phyloP scores from a whole-genome alignment of 768 basidiomycete genomes.

The Tylopilus vinaceipallidus region DNA sequence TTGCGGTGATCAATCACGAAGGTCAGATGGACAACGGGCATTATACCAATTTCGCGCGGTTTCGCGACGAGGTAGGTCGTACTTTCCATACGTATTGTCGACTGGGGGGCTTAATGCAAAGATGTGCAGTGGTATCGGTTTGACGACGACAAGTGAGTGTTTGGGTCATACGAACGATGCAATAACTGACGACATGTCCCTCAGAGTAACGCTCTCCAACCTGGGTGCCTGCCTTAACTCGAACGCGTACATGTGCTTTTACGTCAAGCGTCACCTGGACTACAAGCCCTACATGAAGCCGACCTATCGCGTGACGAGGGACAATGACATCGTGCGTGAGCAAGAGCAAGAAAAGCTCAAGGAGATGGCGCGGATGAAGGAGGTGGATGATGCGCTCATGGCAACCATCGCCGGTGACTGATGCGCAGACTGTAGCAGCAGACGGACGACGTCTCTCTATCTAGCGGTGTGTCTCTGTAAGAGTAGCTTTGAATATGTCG shows the following conservation, averaged over 20 bases:
- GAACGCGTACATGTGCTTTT: constrained; percentile 92
- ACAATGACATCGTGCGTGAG: constrained; percentile 63
- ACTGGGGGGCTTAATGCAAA: background rate
- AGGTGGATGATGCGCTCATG: constrained; percentile 66
- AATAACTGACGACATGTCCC: background rate
- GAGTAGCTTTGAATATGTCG: no score
- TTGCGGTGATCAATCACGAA: constrained; percentile 92
- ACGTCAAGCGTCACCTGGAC: constrained; percentile 85
- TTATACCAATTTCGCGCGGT: constrained; percentile 85
- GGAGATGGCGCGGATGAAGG: constrained; percentile 51
- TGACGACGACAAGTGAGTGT: constrained; percentile 85
- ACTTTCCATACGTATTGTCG: background rate
- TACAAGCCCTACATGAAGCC: constrained; percentile 73
- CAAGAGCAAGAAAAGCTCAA: constrained; percentile 53
- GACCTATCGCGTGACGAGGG: constrained; percentile 62
- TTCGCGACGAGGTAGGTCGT: constrained; percentile 75
- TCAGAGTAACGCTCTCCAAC: constrained; percentile 71
- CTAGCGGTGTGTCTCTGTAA: constrained; percentile 5
- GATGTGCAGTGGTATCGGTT: constrained; percentile 80
- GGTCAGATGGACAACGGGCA: constrained; percentile 94
- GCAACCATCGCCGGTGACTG: constrained; percentile 38
- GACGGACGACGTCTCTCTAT: no score
- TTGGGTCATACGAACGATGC: background rate
- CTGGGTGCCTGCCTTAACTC: constrained; percentile 68
- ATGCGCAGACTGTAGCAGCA: no score